These are phyloP conservation scores for Neonectria magnoliae DNA, from an alignment of 2,329 filamentous ascomycete genomes.

Conservation along the genomic window DNA sequence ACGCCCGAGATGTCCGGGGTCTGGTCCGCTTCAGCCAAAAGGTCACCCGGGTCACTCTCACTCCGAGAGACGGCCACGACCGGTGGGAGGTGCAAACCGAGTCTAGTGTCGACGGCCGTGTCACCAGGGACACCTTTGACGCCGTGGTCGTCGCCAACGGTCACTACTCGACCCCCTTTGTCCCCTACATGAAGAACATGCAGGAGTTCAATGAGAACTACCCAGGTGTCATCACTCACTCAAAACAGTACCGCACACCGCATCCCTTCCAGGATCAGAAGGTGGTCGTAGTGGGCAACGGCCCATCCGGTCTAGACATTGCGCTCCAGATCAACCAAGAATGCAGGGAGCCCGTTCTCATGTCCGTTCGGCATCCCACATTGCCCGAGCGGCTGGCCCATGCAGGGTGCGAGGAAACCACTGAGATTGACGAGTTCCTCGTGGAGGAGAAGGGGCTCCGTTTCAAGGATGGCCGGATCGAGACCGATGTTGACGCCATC, in stretches of 20 bases:
- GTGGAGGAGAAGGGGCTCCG: constrained; percentile 66
- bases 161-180: constrained; percentile 75
- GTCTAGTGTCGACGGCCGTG: constrained; percentile 56
- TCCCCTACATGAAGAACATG: constrained; percentile 72
- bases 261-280: constrained; percentile 73
- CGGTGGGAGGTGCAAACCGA: constrained; percentile 71
- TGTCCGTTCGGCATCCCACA: constrained; percentile 67
- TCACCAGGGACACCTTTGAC: constrained; percentile 67
- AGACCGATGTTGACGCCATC: constrained; percentile 76
- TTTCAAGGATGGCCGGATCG: constrained; percentile 73
- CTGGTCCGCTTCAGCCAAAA: constrained; percentile 77
- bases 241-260: constrained; percentile 80
- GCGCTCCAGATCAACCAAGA: constrained; percentile 75
- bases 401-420: constrained; percentile 60
- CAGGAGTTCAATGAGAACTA: constrained; percentile 66
- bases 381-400: constrained; percentile 56
- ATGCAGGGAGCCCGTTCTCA: constrained; percentile 69
- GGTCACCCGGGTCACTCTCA: constrained; percentile 67
- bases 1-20: constrained; percentile 73
- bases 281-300: constrained; percentile 85
- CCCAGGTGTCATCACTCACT: constrained; percentile 73
- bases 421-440: constrained; percentile 68
- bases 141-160: constrained; percentile 80
- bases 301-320: constrained; percentile 86
- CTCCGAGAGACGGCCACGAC: constrained; percentile 46